Base-by-base conservation (phyloP, 1,284 basidiomycete genomes). In the Microbotryomycetes sp. region DNA sequence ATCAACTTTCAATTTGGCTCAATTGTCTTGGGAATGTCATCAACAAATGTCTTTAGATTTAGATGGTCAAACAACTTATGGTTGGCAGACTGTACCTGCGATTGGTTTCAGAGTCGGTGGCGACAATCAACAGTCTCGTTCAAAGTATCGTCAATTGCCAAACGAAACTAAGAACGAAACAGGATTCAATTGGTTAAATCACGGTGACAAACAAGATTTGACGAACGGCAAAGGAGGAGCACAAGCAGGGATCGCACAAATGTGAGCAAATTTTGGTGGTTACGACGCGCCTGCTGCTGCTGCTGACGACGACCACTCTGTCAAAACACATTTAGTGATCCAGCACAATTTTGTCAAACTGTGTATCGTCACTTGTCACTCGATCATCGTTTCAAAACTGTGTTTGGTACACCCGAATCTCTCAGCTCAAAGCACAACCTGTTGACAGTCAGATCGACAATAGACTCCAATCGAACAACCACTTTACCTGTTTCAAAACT, bases 301-400 rank as follows among this genome's bases (percentile, higher is more conserved):
- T n/a, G n/a, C n/a, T n/a, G n/a, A n/a, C n/a, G n/a, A n/a, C n/a
- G n/a, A n/a, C n/a, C n/a, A n/a, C n/a, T n/a, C n/a, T n/a, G n/a
- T n/a, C n/a, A n/a, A n/a, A n/a, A n/a, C n/a, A n/a, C n/a, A 4
- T 15, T 19, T 59, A 68, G 64, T 4, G 67, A 69, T 23, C 67
- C 67, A 3, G 53, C 28, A 12, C 47, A 56, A 15, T 69, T 69
- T 46, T 69, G 67, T 54, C 25, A 32, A 25, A 32, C 54, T 3
- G 28, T 69, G 1, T 49, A 57, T 54, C 23, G 7, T 0, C 48
- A 66, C 46, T 56, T 64, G 3, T 30, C 28, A 1, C 7, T 22
- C 3, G 45, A 42, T 23, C 55, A 59, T 7, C 36, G 36, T 9
- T 66, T 69, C 56, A 23, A 12, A 5, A 60, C 57, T 25, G 1